Conservation (phyloP, 495 filamentous ascomycete genomes). For the Glutinoglossum americanum region DNA sequence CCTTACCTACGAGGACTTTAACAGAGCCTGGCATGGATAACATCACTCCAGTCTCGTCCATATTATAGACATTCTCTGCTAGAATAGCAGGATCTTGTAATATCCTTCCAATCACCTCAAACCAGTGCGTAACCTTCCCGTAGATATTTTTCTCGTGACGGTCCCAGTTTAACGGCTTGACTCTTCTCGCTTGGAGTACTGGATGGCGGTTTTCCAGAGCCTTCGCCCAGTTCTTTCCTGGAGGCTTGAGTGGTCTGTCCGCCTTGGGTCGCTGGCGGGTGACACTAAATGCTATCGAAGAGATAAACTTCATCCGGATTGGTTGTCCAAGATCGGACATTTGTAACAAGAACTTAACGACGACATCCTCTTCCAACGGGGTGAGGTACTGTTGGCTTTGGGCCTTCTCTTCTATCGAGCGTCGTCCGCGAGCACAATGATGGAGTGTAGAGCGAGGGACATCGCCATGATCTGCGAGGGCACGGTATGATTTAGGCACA, state of each 20-base stretch:
- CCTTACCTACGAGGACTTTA: constrained; percentile 7
- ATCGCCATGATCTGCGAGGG: not conserved
- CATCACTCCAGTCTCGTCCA: constrained; percentile 6
- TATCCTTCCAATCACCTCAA: constrained; percentile 13
- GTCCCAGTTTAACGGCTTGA: constrained; percentile 14
- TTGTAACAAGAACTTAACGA: constrained; percentile 14
- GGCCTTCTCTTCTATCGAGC: constrained; percentile 12
- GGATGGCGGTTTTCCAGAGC: constrained; percentile 11
- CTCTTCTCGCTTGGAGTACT: constrained; percentile 10
- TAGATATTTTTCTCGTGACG: constrained; percentile 17
- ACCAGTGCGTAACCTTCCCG: constrained; percentile 19
- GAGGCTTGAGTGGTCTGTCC: not conserved
- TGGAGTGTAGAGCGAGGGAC: constrained; percentile 5
- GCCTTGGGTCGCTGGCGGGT: not conserved
- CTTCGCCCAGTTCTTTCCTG: not conserved
- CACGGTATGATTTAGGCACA: no score
- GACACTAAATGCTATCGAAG: not conserved
- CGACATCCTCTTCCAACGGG: constrained; percentile 13
- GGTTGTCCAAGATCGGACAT: constrained; percentile 11
- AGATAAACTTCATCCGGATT: not conserved
- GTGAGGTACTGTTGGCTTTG: constrained; percentile 14
- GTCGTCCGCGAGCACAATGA: constrained; percentile 10
- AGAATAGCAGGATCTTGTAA: constrained; percentile 13
- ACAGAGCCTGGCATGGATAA: constrained; percentile 18
- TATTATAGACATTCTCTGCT: not conserved